Conservation (phyloP, 73 alveolate species). For the Blepharisma japonicum region DNA sequence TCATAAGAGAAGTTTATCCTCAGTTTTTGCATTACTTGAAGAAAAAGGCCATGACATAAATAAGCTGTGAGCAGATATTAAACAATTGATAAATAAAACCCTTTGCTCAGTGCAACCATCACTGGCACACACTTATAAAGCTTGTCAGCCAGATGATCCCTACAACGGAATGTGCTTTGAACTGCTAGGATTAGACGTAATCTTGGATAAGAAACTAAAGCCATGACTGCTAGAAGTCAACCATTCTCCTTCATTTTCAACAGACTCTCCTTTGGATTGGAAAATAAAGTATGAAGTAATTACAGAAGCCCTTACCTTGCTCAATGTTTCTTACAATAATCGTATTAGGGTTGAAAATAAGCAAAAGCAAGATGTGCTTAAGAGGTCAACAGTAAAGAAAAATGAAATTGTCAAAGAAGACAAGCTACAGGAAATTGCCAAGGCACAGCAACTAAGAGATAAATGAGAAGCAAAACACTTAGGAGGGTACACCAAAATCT, state of each 20-base stretch:
- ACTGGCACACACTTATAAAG: constrained; percentile 57
- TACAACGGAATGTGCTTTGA: constrained; percentile 61
- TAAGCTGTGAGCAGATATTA: constrained; percentile 43
- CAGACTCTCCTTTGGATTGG: constrained; percentile 56
- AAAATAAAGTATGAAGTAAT: constrained; percentile 35
- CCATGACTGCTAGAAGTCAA: constrained; percentile 52
- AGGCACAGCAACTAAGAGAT: constrained; percentile 40
- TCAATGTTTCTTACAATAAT: constrained; percentile 35
- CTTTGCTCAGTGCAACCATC: constrained; percentile 57
- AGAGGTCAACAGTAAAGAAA: constrained; percentile 39
- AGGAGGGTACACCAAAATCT: constrained; percentile 44
- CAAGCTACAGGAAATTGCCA: constrained; percentile 28
- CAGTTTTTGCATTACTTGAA: constrained; percentile 44
- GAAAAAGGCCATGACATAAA: constrained; percentile 55
- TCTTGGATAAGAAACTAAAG: constrained; percentile 46
- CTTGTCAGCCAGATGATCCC: constrained; percentile 56
- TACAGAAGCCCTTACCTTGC: constrained; percentile 33
- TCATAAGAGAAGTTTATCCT: constrained; percentile 64
- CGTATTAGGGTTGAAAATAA: constrained; percentile 17
- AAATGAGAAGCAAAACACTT: constrained; percentile 47
- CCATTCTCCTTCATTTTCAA: constrained; percentile 56
- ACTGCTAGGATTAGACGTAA: constrained; percentile 51
- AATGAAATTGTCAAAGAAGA: constrained; percentile 37
- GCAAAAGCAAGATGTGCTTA: constrained; percentile 23
- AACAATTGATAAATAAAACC: constrained; percentile 55